These are phyloP conservation scores for Sophora flavescens DNA, from an alignment of 306 rosid genomes.

Conservation along the genomic window DNA sequence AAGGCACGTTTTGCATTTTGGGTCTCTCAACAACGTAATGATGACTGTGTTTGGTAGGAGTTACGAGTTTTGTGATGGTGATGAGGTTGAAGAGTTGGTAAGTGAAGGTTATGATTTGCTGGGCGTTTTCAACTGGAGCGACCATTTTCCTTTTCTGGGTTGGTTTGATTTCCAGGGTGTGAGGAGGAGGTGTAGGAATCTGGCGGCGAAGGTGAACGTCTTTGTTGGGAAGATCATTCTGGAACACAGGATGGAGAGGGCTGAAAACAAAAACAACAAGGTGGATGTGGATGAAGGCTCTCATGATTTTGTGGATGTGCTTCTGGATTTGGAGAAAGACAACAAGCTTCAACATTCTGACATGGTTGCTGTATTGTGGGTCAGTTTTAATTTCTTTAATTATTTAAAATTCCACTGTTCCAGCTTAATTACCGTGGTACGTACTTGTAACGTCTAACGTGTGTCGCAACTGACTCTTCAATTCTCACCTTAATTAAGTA, in stretches of 20 bases:
- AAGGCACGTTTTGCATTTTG: slow-evolving; percentile 62
- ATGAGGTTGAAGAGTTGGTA: slow-evolving; percentile 67
- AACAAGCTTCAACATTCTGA: slow-evolving; percentile 67
- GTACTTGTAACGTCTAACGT: no score
- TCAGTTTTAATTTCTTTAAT: slow-evolving; percentile 25
- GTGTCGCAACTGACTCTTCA: no score
- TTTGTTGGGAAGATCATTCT: slow-evolving; percentile 74
- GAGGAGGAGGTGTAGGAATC: slow-evolving; percentile 64
- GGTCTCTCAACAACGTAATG: slow-evolving; percentile 75
- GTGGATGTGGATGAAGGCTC: slow-evolving; percentile 31
- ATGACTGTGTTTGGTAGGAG: slow-evolving; percentile 73
- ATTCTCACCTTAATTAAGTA: no score
- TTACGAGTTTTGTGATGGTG: slow-evolving; percentile 58
- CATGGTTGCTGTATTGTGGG: slow-evolving; percentile 86
- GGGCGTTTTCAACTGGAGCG: slow-evolving; percentile 81
- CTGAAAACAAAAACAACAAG: neutral
- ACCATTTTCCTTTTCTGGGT: slow-evolving; percentile 74
- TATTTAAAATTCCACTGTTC: no score
- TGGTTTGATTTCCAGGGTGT: slow-evolving; percentile 75
- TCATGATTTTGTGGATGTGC: slow-evolving; percentile 79
- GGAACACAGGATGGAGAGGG: slow-evolving; percentile 61
- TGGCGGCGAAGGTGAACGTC: slow-evolving; percentile 59
- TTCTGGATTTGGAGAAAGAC: slow-evolving; percentile 70
- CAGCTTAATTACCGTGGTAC: no score
- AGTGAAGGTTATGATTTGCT: slow-evolving; percentile 82